Evolutionary conservation across 2,329 filamentous ascomycete genomes (phyloP), one percentile per base, ranked within the genome.

Genomic region (Trichoderma brevicompactum): DNA sequence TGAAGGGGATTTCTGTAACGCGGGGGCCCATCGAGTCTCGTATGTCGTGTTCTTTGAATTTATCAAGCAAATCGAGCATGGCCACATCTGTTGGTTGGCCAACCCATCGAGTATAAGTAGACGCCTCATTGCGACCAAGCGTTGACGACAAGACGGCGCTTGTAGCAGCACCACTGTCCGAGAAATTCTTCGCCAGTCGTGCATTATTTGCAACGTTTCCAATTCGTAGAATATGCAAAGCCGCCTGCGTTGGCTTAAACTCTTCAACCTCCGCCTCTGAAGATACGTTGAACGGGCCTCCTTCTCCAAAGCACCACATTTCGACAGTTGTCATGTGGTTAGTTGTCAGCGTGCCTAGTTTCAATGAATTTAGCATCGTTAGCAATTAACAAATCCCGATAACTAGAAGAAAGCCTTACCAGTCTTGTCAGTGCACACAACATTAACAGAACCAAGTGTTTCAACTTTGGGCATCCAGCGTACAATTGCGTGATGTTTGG

Each of bases 351-450:
- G 95, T 99, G 38, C 94, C 89, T 89, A 54, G 48, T 56, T 28
- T 13, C 7, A 10, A 36, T n/a, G 3, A 44, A n/a, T 7, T 63
- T 8, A 63, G 59, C 23, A 46, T 3, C 56, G 7, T 13, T 7
- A 36, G 15, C 34, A 13, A 19, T 15, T 44, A 12, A 12, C 34
- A 41, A 32, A 34, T 43, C 5, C 23, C 1, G 28, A 49, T 28
- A 15, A 36, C 6, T 3, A 17, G 43, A 23, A 10, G 12, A 2
- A 36, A 46, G 13, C 67, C 76, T 71, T 79, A 87, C 87, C 92
- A 49, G 95, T 99, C 80, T 99, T 99, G 82, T 99, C 95, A 70
- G 93, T 97, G 80, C 96, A 99, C 7, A 99, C 92, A n/a, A 99
- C 94, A 73, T 98, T 99, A 66, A 99, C 95, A n/a, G 94, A 97